These are phyloP conservation scores for Rhizophagus clarus DNA, from an alignment of 192 early-diverging fungal species.

Conservation along the genomic window DNA sequence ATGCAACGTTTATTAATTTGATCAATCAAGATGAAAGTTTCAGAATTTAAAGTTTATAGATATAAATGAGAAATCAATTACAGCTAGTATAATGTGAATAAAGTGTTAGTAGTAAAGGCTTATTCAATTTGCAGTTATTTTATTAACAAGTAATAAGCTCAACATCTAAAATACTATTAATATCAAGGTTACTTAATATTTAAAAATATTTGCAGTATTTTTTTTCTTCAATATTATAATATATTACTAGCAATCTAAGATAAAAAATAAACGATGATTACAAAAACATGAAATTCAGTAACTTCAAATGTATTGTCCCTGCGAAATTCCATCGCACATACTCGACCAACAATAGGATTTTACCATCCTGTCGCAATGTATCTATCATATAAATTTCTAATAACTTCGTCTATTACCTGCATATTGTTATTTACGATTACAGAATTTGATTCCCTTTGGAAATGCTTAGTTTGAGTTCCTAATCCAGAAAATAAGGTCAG, in stretches of 20 bases:
- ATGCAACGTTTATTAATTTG: too few relatives aligned
- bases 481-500: not conserved
- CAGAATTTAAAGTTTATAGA: too few relatives aligned
- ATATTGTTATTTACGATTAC: conserved; percentile 1
- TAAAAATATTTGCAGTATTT: too few relatives aligned
- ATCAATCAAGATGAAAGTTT: too few relatives aligned
- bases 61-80: too few relatives aligned
- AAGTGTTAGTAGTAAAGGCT: too few relatives aligned
- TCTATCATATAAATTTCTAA: not conserved
- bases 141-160: too few relatives aligned
- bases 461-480: not conserved
- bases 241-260: too few relatives aligned
- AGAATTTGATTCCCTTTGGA: conserved; percentile 1
- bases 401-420: not conserved
- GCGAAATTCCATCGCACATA: not conserved
- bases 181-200: not conserved
- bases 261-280: not conserved
- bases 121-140: too few relatives aligned
- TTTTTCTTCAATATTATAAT: too few relatives aligned
- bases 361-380: not conserved
- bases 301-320: not conserved
- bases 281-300: not conserved
- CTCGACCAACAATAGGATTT: conserved; percentile 8
- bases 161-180: too few relatives aligned
- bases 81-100: too few relatives aligned